Base-by-base conservation (phyloP, 192 early-diverging fungal species). In the Rhizophagus prolifer region DNA sequence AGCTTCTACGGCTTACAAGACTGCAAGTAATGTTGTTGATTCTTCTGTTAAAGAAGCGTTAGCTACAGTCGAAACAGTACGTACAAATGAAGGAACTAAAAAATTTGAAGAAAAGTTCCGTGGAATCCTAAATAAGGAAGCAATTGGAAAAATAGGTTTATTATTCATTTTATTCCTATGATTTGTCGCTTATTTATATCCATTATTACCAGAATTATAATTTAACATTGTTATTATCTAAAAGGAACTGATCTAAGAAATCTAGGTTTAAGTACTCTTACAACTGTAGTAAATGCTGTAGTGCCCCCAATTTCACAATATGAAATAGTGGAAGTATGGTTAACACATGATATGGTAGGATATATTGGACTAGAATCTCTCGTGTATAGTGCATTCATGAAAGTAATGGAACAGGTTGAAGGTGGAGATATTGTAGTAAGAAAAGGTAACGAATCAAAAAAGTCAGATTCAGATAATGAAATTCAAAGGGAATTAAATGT, bases 221-320 rank as follows among this genome's bases (percentile, higher is more conserved):
- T 36, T 64, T 36, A 75, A 54, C 58, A 14, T 34, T 30, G 58
- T 65, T 63, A 7, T 47, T 47, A 58, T 26, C 54, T 70, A 47
- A n/a, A 66, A 88, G 88, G 88, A 25, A 79, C 75, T 62, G 84
- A 86, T 47, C 70, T 89, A 19, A 85, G 81, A 62, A 84, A 82
- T 3, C 54, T 89, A 34, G 85, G 86, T 3, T 59, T 85, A 30
- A 82, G 60, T 34, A 84, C 84, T 6, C 79, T 87, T 72, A 85
- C 79, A 7, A 84, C 84, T 19, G 80, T 90, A 8, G 60, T 90
- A 9, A 87, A 90, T 58, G 86, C 86, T 21, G 85, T 90, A 47
- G 88, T 85, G 8, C 88, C 88, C 8, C 86, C 88, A 62, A 86
- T 90, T 58, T 82, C 86, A 13, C 87, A 90, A 59, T 86, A 90